Conservation (phyloP, 1,284 basidiomycete genomes). For the Phylloboletellus chloephorus region DNA sequence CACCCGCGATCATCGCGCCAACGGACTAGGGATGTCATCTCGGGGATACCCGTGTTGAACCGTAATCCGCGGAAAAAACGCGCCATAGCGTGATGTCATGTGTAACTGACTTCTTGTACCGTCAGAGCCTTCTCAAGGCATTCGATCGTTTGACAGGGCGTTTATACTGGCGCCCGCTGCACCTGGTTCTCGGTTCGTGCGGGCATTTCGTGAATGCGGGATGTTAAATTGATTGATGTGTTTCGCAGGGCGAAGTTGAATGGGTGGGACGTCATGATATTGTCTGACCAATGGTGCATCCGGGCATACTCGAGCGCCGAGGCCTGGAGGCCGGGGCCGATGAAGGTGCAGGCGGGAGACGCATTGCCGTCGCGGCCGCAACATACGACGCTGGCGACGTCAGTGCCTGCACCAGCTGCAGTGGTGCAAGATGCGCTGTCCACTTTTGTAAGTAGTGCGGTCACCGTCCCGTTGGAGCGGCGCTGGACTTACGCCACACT, state of each 20-base stretch:
- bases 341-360: conserved; percentile 54
- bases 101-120: conserved; percentile 12
- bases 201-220: neutral
- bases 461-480: conserved; percentile 5
- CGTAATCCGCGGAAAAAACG: conserved; percentile 4
- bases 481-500: conserved; percentile 6
- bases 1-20: conserved; percentile 15
- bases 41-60: conserved; percentile 17
- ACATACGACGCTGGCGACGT: conserved; percentile 22
- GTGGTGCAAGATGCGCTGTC: conserved; percentile 46
- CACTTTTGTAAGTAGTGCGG: conserved; percentile 46
- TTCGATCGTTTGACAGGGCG: conserved; percentile 90
- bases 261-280: conserved; percentile 87
- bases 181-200: conserved; percentile 74
- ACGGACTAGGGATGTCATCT: neutral
- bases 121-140: conserved; percentile 54
- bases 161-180: conserved; percentile 83
- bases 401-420: conserved; percentile 26
- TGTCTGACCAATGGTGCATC: conserved; percentile 85
- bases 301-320: conserved; percentile 79
- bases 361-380: conserved; percentile 27
- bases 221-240: conserved; percentile 6
- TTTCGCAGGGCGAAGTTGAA: conserved; percentile 61
- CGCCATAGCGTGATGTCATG: conserved; percentile 15
- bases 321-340: conserved; percentile 70